A percentile compares a stretch with the other conserved stretches of the same genome.
phyloP scores from a whole-genome alignment of 2,329 filamentous ascomycete species.

The Cytospora leucostoma region DNA sequence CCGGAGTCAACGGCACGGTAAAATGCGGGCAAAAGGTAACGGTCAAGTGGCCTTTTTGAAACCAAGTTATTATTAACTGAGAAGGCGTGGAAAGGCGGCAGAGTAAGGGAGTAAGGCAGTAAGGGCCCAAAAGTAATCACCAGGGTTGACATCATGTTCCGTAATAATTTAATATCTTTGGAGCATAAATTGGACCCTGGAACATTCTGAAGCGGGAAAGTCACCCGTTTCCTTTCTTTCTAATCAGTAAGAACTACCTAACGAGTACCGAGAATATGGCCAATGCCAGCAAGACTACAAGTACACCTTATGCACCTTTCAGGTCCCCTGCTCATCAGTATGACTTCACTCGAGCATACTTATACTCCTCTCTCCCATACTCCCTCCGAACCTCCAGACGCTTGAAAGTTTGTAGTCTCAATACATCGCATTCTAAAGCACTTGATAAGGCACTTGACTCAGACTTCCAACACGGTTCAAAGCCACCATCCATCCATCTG shows the following conservation, averaged over 20 bases:
- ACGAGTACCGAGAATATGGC: not conserved
- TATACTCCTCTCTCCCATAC: not conserved
- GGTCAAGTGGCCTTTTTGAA: too few relatives aligned
- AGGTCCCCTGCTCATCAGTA: not conserved
- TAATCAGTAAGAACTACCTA: not conserved
- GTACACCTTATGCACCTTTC: not conserved
- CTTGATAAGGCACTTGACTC: not conserved
- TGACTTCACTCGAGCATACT: constrained; percentile 6
- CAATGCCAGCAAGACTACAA: not conserved
- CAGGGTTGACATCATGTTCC: constrained; percentile 9
- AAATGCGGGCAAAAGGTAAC: too few relatives aligned
- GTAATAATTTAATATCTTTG: not conserved
- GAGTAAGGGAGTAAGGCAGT: not conserved
- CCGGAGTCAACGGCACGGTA: not conserved
- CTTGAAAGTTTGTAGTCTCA: constrained; percentile 13
- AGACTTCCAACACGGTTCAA: constrained; percentile 14
- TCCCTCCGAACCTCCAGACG: constrained; percentile 4
- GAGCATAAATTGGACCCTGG: constrained; percentile 2
- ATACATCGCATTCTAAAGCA: constrained; percentile 19
- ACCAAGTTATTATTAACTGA: too few relatives aligned
- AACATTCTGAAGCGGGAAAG: not conserved
- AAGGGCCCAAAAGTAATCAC: not conserved
- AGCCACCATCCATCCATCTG: constrained; percentile 5
- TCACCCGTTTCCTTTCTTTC: not conserved
- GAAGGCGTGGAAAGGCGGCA: not conserved